Base-by-base conservation (phyloP, 2,329 filamentous ascomycete species). In the Helotiales sp. region DNA sequence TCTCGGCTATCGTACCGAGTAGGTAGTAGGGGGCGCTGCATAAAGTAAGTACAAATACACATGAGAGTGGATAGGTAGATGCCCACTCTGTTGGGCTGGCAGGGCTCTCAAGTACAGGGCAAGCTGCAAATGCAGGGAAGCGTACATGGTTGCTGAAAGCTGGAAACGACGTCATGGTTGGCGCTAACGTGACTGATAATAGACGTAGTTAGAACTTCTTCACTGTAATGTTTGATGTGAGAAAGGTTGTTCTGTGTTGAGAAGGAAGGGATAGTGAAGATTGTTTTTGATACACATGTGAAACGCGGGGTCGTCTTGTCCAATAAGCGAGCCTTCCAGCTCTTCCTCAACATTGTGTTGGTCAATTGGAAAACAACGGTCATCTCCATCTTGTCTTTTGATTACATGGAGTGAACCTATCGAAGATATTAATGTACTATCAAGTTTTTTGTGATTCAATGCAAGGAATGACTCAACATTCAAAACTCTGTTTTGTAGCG, bases 1-100 rank as follows among this genome's bases (percentile, higher is more conserved):
- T 73, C 47, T 76, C 69, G 30, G 60, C 63, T 55, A 76, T 71
- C 2, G 73, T 74, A 30, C 68, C 75, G 6, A 76, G 57, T 13
- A 76, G 69, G 55, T 70, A 73, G 22, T 67, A 60, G 30, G 62
- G 32, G 34, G 17, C 15, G 30, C 52, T 58, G 45, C 34, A 2
- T 28, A 17, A n/a, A 52, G 26, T 52, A n/a, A 58, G 37, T 58
- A 52, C 49, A 10, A 47, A 26, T 24, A 32, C 45, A 37, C 49
- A 54, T 49, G 26, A 2, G 26, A 32, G n/a, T 24, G n/a, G 22
- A 32, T 1, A 30, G 17, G 15, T 26, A 34, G 4, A 17, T n/a
- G 13, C 13, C 15, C 10, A 62, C 60, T 47, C 24, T 50, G 54
- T 40, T 49, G 40, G 52, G 15, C 37, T 32, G 30, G 62, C 28